Evolutionary conservation across 352 stramenopile species (phyloP), one percentile per base, ranked within the genome.

Genomic region (Pythium biforme): DNA sequence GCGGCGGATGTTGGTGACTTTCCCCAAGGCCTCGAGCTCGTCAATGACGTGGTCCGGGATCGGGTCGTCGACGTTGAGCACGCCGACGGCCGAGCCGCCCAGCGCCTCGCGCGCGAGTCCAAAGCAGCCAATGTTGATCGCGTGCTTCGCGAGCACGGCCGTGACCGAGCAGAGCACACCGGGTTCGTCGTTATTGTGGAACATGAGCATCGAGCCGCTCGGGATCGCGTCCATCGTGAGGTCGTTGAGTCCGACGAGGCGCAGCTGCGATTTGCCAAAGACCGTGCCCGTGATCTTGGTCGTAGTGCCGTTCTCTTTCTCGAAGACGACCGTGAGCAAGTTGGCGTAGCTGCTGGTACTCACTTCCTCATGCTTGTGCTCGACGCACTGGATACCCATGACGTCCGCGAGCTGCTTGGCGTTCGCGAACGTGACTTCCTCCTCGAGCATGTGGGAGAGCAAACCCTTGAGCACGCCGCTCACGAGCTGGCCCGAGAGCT

Each of bases 51-150:
- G 55, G 59, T 95, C 80, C 15, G 90, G 83, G 53, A 97, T 92
- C n/a, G 80, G 62, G 25, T 94, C 90, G 56, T 98, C 92, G 37
- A 97, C 75, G 55, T 95, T 96, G 26, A 98, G 74, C 27, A 96
- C 86, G 46, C 91, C 86, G 10, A 97, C 76, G 31, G 92, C 92
- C 37, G 83, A 72, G 31, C 77, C 76, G 26, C 75, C 83, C 31
- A 74, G 74, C 26, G 69, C 66, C 52, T 95, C 74, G 39, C 91
- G 85, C 8, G 91, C 91, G 31, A 98, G 77, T 0, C 88, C 86
- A 62, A 98, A 98, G 70, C 85, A 90, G 25, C 90, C 91, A 74
- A 99, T 98, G 69, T 99, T 99, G 60, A 99, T 91, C 59, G 90
- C 62, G 66, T 94, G 78, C 33, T 88, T 79, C 8, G 91, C 94